Evolutionary conservation across 2,329 filamentous ascomycete species (phyloP), one percentile per base, ranked within the genome.

Genomic region (Pezizomycotina sp.): DNA sequence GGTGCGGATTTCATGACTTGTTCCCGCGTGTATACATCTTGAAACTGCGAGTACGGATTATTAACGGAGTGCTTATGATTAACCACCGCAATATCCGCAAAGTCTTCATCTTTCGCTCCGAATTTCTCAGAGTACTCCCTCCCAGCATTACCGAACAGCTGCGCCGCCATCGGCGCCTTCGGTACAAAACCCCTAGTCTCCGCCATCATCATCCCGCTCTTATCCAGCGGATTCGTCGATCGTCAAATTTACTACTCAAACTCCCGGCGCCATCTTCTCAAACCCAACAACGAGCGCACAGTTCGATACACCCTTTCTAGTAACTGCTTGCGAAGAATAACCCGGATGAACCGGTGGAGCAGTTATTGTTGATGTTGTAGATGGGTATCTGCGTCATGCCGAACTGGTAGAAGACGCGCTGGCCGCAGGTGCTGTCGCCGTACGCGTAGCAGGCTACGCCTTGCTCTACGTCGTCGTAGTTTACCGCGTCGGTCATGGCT

Each of bases 341-440:
- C 6, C 86, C 89, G 0, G 86, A 92, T 4, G 77, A 83, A n/a
- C 86, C 89, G 0, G 86, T 95, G 3, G 80, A 81, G 66, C 86
- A 95, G 65, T 93, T 93, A 68, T 95, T 95, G 69, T 93, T 95
- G 55, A 92, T 82, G 55, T 95, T 95, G 66, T 91, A 84, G 56
- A 95, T 82, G 53, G 86, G 86, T 51, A 95, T 93, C 54, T 77
- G 68, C 27, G 84, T 93, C 76, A 95, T 84, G 63, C 86, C 89
- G 58, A 95, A 93, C 62, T 95, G 86, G 62, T 95, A 95, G 62
- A 95, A 93, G 54, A 95, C 84, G 48, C 86, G 77, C 65, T 95
- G 86, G 30, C 86, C 86, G 60, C 79, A 89, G 37, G 86, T 92
- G 47, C 74, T 83, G 63, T 95, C 86, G 54, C 86, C 86, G 58